Evolutionary conservation across 2,329 filamentous ascomycete species (phyloP).

Genomic region (Nemania sp.): DNA sequence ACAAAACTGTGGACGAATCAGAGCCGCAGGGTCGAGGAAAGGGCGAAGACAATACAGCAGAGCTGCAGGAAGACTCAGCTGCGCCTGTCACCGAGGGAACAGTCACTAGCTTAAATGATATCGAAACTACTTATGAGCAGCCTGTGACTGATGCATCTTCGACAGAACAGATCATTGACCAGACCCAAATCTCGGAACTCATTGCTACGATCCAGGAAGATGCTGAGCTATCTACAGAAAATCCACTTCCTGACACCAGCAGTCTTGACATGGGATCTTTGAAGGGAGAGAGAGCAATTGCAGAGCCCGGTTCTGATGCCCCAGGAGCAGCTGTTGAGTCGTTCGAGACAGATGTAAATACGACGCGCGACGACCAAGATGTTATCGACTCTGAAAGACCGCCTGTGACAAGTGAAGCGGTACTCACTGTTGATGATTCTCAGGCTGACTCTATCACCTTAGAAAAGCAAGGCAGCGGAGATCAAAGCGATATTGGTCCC

Average conservation of each 20-base stretch:
- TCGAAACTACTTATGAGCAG: slow-evolving; percentile 16
- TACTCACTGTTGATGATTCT: slow-evolving; percentile 18
- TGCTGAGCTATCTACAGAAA: slow-evolving; percentile 10
- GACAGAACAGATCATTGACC: slow-evolving; percentile 10
- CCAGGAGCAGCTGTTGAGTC: neutral
- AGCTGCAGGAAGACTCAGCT: slow-evolving; percentile 26
- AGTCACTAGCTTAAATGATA: neutral
- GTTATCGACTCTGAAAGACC: slow-evolving; percentile 11
- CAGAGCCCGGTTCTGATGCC: slow-evolving; percentile 4
- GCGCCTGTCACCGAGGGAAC: slow-evolving; percentile 9
- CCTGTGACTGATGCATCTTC: slow-evolving; percentile 7
- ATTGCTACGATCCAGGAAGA: slow-evolving; percentile 10
- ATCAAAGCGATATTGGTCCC: slow-evolving; percentile 23
- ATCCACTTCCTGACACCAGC: slow-evolving; percentile 17
- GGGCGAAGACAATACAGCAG: slow-evolving; percentile 39
- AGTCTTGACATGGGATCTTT: slow-evolving; percentile 31
- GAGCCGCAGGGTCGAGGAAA: slow-evolving; percentile 38
- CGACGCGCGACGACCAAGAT: neutral
- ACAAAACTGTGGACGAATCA: slow-evolving; percentile 33
- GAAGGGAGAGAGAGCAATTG: slow-evolving; percentile 30
- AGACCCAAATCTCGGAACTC: neutral
- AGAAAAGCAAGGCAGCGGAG: slow-evolving; percentile 32
- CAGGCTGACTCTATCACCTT: slow-evolving; percentile 19
- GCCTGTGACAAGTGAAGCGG: slow-evolving; percentile 8
- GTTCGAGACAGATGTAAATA: slow-evolving; percentile 15